Base-by-base conservation (phyloP, 495 filamentous ascomycete genomes). In the Neurospora sp. region DNA sequence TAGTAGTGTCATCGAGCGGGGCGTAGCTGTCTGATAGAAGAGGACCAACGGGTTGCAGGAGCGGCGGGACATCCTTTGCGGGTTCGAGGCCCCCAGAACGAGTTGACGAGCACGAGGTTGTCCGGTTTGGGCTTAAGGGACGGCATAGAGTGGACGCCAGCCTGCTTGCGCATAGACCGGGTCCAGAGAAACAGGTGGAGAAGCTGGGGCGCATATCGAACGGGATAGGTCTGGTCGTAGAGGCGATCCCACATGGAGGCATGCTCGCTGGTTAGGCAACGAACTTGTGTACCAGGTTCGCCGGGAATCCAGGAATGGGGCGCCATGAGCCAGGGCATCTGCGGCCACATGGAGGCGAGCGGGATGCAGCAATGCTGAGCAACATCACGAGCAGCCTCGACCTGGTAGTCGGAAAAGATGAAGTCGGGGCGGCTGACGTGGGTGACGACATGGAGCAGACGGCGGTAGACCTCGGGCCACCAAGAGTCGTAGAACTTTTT, bases 41-140 rank as follows among this genome's bases (percentile, higher is more conserved):
- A 20, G 83, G 83, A 1, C 83, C 83, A 8, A 84, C 78, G 6
- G 79, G 69, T 11, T 78, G 76, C 48, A 77, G 72, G 39, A 74
- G 70, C 5, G 83, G 82, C 3, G 83, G 83, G 8, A 84, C 66
- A 73, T 85, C 83, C 46, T 78, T 78, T 0, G 82, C 79, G 10
- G 78, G 77, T 46, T 85, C 83, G 7, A 85, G 74, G 2, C 83
- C 83, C 83, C 27, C 78, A 81, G 72, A 85, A 84, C 1, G 82
- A 82, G 69, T 84, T 85, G 39, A 85, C 79, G 31, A 85, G 76
- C 2, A 81, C 41, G 6, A 85, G 78, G 72, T 84, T 83, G 66
- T 83, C 77, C 1, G 82, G 82, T 71, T 85, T 85, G 20, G 75
- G 73, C 3, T 75, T 69, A 0, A 73, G 72, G 16, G 76, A 78